Evolutionary conservation across 495 filamentous ascomycete genomes (phyloP), one percentile per base, ranked within the genome.

Genomic region (Hypoxylon fragiforme): DNA sequence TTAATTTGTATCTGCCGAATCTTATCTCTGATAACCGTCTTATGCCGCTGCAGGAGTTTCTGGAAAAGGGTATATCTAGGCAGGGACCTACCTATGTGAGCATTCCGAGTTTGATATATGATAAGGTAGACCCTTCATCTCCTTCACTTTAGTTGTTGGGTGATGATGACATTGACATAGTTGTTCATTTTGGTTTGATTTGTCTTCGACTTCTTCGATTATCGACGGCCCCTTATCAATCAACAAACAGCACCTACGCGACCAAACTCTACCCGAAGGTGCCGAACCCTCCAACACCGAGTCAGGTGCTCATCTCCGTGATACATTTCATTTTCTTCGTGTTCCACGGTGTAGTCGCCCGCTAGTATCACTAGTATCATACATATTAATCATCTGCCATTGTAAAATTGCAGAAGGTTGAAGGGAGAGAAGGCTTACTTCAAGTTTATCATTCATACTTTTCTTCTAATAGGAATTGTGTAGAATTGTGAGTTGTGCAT

Each of bases 11-110:
- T 26, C 15, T 53, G 39, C 56, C 37, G 56, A 48, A 9, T 28
- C 9, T 9, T 28, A 9, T 47, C 44, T 28, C 4, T 1, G 15
- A 47, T 40, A 53, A 42, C 56, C 56, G 56, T 44, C 2, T 8
- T 38, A 59, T 59, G 50, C 56, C 56, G 56, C 43, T 43, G 49
- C 44, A 50, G 18, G 13, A 7, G 24, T 40, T 45, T 7, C 16
- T 15, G n/a, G n/a, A n/a, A n/a, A n/a, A n/a, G n/a, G n/a, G n/a
- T n/a, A n/a, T n/a, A n/a, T n/a, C n/a, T n/a, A n/a, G n/a, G n/a
- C n/a, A n/a, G 21, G 36, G 30, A 37, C 39, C 51, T 54, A 47
- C 43, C 36, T 54, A 46, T 54, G 32, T 44, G 0, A 47, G 50
- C 30, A 41, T 41, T 18, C 35, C 15, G 16, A 32, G 24, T 19